Base-by-base conservation (phyloP, 1,139 yeast genomes). In the Pichia sp. region DNA sequence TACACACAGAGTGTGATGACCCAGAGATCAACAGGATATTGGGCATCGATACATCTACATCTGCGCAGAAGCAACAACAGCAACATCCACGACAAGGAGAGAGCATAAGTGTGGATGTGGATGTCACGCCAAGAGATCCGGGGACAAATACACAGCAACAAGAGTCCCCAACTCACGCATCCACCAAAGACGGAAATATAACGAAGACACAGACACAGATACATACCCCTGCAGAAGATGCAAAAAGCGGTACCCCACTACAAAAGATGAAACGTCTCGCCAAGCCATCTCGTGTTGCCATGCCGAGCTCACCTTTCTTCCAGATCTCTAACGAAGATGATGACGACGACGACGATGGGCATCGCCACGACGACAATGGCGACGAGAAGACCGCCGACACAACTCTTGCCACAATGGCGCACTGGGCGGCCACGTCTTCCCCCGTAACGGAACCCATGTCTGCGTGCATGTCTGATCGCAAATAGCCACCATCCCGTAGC, bases 221-320 rank as follows among this genome's bases (percentile, higher is more conserved):
- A n/a, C 12, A 15, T 7, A 28, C 5, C 20, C 24, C 15, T 19
- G 27, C 13, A 29, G 30, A 6, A n/a, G n/a, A 2, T 31, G 12
- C 19, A 32, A 21, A 21, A 21, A 21, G 11, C n/a, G n/a, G n/a
- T n/a, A n/a, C n/a, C n/a, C n/a, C n/a, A n/a, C n/a, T 25, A 22
- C 23, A 11, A 12, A 22, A 11, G 27, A n/a, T 11, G 14, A 2
- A 9, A 25, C 12, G 14, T 8, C n/a, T 12, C 14, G 14, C n/a
- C n/a, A n/a, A n/a, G n/a, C n/a, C n/a, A 22, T 14, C 27, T 12
- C 25, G 38, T 12, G 21, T 33, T 9, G 44, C 40, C 12, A 51
- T 54, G 55, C 59, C 59, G 20, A 52, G 58, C 29, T 54, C 59
- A 3, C 59, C 59, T 9, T 52, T 52, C 32, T 53, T 51, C 34